Conservation (phyloP, 441 rosid species). For the Cnidoscolus chayamansa region DNA sequence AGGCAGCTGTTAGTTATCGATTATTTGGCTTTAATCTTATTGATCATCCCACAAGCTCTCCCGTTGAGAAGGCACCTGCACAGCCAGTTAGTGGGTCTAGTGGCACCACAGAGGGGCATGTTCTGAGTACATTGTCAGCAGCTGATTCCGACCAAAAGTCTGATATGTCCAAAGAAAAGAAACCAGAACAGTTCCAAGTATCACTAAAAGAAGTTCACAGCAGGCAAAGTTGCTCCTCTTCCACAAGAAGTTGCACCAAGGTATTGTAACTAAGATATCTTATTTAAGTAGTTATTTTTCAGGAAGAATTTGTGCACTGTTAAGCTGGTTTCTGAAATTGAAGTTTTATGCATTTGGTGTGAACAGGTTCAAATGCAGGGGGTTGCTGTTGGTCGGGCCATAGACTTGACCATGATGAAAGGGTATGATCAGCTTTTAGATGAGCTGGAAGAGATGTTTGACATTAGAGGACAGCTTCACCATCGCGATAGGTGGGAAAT, state of each 20-base stretch:
- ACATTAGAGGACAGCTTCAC: constrained; percentile 65
- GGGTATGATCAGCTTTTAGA: constrained; percentile 68
- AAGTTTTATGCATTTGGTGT: constrained; percentile 18
- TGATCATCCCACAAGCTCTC: constrained; percentile 30
- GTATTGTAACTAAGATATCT: constrained; percentile 34
- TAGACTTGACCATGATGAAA: constrained; percentile 60
- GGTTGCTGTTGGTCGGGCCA: constrained; percentile 83
- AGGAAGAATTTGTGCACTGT: neutral
- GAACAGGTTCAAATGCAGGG: constrained; percentile 92
- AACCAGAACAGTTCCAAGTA: constrained; percentile 39
- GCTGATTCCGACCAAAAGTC: constrained; percentile 53
- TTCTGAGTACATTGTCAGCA: constrained; percentile 23
- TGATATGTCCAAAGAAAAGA: constrained; percentile 51
- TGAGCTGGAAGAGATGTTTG: constrained; percentile 86
- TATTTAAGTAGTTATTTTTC: neutral
- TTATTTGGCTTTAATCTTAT: constrained; percentile 80
- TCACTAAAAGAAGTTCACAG: constrained; percentile 60
- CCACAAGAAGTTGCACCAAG: constrained; percentile 76
- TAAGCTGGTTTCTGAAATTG: constrained; percentile 1
- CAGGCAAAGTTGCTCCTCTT: constrained; percentile 47
- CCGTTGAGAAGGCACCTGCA: constrained; percentile 34
- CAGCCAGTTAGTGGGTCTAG: constrained; percentile 20
- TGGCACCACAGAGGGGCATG: constrained; percentile 30
- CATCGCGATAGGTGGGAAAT: constrained; percentile 66
- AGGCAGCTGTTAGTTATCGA: constrained; percentile 52